Evolutionary conservation across 208 protist species (phyloP).

Genomic region (Leishmania major): DNA sequence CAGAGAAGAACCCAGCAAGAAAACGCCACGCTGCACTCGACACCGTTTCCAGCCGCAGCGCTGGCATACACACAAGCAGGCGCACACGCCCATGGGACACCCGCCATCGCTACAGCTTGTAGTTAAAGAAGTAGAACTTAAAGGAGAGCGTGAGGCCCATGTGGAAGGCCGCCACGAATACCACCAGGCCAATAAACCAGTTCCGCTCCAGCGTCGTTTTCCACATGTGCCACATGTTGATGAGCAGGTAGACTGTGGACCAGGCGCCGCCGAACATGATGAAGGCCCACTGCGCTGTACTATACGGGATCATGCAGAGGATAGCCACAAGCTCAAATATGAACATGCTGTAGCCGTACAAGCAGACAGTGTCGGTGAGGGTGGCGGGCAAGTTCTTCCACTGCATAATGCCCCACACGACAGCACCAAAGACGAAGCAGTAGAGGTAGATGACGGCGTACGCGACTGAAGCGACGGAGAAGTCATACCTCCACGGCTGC

Average conservation of each 20-base stretch:
- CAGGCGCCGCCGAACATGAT: conserved; percentile 69
- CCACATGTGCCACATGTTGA: conserved; percentile 87
- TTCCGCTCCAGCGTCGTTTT: conserved; percentile 56
- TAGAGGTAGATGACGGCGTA: conserved; percentile 85
- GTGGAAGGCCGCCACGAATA: conserved; percentile 60
- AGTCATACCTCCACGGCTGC: conserved; percentile 74
- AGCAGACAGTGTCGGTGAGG: conserved; percentile 72
- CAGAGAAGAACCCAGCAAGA: not conserved
- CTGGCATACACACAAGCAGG: not conserved
- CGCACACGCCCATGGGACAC: not conserved
- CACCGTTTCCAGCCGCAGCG: not conserved
- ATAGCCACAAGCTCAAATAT: conserved; percentile 75
- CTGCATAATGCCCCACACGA: conserved; percentile 86
- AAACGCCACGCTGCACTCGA: not conserved
- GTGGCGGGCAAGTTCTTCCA: conserved; percentile 80
- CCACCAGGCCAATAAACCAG: conserved; percentile 76
- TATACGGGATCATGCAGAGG: conserved; percentile 77
- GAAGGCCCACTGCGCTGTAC: conserved; percentile 72
- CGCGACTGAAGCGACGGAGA: conserved; percentile 71
- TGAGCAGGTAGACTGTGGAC: conserved; percentile 75
- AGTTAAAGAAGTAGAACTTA: conserved; percentile 92
- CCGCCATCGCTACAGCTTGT: conserved; percentile 42
- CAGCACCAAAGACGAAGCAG: conserved; percentile 75
- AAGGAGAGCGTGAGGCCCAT: conserved; percentile 80
- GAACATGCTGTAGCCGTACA: conserved; percentile 93